These are phyloP conservation scores for Hymenoscyphus occultus DNA, from an alignment of 2,329 filamentous ascomycete genomes.

Conservation along the genomic window DNA sequence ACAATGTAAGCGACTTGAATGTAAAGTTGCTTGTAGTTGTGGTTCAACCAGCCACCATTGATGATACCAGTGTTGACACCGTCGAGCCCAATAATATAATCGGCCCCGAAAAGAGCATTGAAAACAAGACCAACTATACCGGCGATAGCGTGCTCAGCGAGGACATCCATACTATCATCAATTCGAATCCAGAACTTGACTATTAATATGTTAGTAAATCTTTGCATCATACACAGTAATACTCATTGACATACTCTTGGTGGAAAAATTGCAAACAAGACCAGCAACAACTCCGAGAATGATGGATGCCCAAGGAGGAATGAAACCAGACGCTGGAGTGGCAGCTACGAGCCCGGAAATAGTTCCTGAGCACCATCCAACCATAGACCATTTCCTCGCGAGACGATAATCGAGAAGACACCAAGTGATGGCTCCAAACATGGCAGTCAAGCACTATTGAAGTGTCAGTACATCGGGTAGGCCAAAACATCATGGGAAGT, in stretches of 20 bases:
- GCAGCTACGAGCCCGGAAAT: slow-evolving; percentile 70
- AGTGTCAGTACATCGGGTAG: background rate
- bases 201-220: slow-evolving; percentile 8
- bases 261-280: slow-evolving; percentile 64
- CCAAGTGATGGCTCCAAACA: slow-evolving; percentile 91
- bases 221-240: background rate
- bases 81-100: slow-evolving; percentile 70
- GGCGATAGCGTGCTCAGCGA: slow-evolving; percentile 68
- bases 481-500: slow-evolving; percentile 59
- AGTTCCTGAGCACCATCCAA: slow-evolving; percentile 69
- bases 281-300: slow-evolving; percentile 65
- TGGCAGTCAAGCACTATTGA: slow-evolving; percentile 59
- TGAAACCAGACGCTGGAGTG: slow-evolving; percentile 66
- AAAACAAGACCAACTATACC: slow-evolving; percentile 69
- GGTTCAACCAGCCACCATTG: slow-evolving; percentile 70
- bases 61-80: slow-evolving; percentile 66
- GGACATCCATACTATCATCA: slow-evolving; percentile 70
- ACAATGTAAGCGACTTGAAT: slow-evolving; percentile 76
- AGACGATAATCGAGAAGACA: slow-evolving; percentile 70
- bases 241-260: slow-evolving; percentile 47
- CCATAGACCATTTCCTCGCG: slow-evolving; percentile 64
- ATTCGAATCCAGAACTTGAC: slow-evolving; percentile 54
- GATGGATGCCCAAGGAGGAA: slow-evolving; percentile 65
- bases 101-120: slow-evolving; percentile 69
- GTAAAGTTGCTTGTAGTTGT: slow-evolving; percentile 72